Conservation (phyloP, 1,284 basidiomycete species). For the Albatrellus sp. region DNA sequence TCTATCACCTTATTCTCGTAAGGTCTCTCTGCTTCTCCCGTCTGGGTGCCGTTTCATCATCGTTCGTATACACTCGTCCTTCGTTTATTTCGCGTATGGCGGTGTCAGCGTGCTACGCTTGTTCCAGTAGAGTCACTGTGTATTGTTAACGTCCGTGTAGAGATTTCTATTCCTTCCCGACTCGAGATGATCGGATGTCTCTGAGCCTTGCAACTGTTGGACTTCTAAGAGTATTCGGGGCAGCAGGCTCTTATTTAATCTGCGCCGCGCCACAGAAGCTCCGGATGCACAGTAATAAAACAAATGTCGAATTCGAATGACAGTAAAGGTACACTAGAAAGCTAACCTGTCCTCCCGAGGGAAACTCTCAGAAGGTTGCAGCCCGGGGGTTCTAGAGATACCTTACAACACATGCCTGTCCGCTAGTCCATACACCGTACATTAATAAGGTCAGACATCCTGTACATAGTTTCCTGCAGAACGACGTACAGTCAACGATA, state of each 20-base stretch:
- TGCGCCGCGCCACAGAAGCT: no score
- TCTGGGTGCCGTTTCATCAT: background rate
- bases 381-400: no score
- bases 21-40: background rate
- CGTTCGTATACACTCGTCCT: background rate
- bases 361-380: no score
- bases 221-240: no score
- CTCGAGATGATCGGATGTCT: no score
- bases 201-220: no score
- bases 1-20: constrained; percentile 1
- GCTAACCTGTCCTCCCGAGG: no score
- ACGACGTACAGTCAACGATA: background rate
- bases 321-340: no score
- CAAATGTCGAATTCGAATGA: no score
- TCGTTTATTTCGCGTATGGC: background rate
- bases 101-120: constrained; percentile 3
- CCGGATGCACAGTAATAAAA: no score
- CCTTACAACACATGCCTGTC: background rate
- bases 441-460: constrained; percentile 11
- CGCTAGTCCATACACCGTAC: background rate
- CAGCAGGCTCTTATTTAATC: no score
- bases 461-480: constrained; percentile 26
- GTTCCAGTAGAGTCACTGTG: constrained; percentile 11
- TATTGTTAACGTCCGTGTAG: constrained; percentile 9
- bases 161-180: background rate